phyloP scores from a whole-genome alignment of 768 basidiomycete species.

The Lentinus brumalis region DNA sequence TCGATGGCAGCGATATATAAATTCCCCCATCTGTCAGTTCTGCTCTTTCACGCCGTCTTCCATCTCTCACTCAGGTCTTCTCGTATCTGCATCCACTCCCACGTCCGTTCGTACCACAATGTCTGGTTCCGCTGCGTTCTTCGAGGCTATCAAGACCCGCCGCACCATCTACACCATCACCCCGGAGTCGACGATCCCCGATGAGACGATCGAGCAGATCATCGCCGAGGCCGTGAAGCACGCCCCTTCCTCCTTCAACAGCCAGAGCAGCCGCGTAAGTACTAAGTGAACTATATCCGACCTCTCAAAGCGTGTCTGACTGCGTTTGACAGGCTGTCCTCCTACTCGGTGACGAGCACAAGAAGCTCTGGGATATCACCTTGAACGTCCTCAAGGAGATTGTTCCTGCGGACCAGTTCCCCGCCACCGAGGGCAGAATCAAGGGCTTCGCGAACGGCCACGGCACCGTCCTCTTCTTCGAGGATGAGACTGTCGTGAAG shows the following conservation, averaged over 20 bases:
- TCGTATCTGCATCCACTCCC: not conserved
- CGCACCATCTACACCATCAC: constrained; percentile 24
- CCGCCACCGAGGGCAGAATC: constrained; percentile 21
- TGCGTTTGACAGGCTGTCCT: constrained; percentile 17
- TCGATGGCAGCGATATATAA: constrained; percentile 8
- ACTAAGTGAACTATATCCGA: not conserved
- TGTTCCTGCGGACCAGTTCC: constrained; percentile 22
- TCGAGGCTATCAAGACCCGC: constrained; percentile 24
- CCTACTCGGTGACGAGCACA: constrained; percentile 25
- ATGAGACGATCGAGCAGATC: constrained; percentile 25
- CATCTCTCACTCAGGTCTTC: not conserved
- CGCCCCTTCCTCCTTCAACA: constrained; percentile 26
- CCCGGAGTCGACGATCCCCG: constrained; percentile 22
- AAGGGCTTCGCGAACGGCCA: constrained; percentile 22
- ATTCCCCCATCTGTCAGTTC: not conserved
- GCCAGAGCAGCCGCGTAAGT: constrained; percentile 22
- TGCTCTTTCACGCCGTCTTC: not conserved
- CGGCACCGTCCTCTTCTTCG: constrained; percentile 29
- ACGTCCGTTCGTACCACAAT: constrained; percentile 8
- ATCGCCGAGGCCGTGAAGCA: constrained; percentile 21
- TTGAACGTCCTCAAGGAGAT: constrained; percentile 19
- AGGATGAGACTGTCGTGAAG: constrained; percentile 22
- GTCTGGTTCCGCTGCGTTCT: constrained; percentile 20
- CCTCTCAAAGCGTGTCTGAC: not conserved
- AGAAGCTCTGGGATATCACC: constrained; percentile 27